Evolutionary conservation across 441 rosid species (phyloP).

Genomic region (Eutrema salsugineum): DNA sequence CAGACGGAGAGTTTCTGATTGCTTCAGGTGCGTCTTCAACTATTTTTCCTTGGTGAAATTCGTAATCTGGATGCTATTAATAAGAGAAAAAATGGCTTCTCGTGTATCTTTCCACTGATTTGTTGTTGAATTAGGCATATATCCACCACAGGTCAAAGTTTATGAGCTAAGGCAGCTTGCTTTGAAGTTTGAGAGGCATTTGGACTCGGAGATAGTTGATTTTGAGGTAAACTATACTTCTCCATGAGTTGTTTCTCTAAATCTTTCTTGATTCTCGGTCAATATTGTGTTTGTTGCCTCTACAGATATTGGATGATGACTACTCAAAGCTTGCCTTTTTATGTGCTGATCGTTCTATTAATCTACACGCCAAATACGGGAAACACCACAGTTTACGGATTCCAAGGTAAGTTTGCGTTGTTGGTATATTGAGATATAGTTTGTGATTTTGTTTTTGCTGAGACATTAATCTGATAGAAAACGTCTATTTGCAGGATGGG

Average conservation of each 20-base stretch:
- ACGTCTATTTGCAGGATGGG: constrained; percentile 63
- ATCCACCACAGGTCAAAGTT: constrained; percentile 91
- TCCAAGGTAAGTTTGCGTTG: constrained; percentile 58
- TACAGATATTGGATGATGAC: constrained; percentile 74
- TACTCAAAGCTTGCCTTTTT: constrained; percentile 91
- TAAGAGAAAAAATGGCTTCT: not conserved
- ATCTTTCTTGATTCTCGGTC: not conserved
- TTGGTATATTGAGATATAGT: not conserved
- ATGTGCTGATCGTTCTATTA: constrained; percentile 86
- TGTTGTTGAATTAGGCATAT: constrained; percentile 48
- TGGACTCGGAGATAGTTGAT: constrained; percentile 79
- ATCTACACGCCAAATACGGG: constrained; percentile 89
- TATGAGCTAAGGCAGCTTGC: constrained; percentile 71
- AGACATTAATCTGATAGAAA: not conserved
- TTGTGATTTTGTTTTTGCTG: not conserved
- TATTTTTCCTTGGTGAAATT: not conserved
- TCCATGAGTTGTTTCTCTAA: not conserved
- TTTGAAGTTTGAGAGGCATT: constrained; percentile 88
- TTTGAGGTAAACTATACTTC: constrained; percentile 51
- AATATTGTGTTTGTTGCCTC: constrained; percentile 3
- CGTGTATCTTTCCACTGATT: not conserved
- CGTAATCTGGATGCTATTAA: not conserved
- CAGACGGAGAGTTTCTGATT: constrained; percentile 77
- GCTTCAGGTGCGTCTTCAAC: constrained; percentile 55
- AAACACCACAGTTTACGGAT: constrained; percentile 75